Evolutionary conservation across 805 yeast species (phyloP).

Genomic region (Huiozyma naganishii): DNA sequence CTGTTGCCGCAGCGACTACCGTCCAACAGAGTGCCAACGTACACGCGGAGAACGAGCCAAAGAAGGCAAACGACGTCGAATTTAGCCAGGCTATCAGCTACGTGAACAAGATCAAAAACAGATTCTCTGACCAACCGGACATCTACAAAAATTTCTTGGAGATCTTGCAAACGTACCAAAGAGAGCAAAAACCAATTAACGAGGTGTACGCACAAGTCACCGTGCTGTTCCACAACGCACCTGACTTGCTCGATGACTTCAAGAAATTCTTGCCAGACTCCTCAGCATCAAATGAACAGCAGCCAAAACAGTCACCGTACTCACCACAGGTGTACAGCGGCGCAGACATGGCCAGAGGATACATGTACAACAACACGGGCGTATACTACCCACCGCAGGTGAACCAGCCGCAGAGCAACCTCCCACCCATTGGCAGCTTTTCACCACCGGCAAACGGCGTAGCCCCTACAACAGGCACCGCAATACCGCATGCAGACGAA

Average conservation of each 20-base stretch:
- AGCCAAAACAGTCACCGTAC: slow-evolving; percentile 3
- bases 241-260: slow-evolving; percentile 89
- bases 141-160: slow-evolving; percentile 91
- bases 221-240: slow-evolving; percentile 78
- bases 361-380: slow-evolving; percentile 3
- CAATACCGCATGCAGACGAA: slow-evolving; percentile 3
- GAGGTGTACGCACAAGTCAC: slow-evolving; percentile 95
- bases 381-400: slow-evolving; percentile 2
- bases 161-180: slow-evolving; percentile 90
- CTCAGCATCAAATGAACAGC: slow-evolving; percentile 19
- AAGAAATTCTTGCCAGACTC: slow-evolving; percentile 87
- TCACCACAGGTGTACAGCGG: not conserved
- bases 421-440: slow-evolving; percentile 30
- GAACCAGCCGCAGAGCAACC: slow-evolving; percentile 12
- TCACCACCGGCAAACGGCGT: slow-evolving; percentile 29
- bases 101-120: slow-evolving; percentile 89
- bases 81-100: slow-evolving; percentile 95
- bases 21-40: slow-evolving; percentile 1
- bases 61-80: slow-evolving; percentile 60
- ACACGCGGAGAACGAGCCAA: not conserved
- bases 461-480: slow-evolving; percentile 4
- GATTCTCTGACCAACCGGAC: slow-evolving; percentile 90
- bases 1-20: slow-evolving; percentile 1
- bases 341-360: not conserved
- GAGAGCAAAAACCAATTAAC: slow-evolving; percentile 88